Evolutionary conservation across 1,139 yeast genomes (phyloP).

Genomic region (Scheffersomyces lignicola): DNA sequence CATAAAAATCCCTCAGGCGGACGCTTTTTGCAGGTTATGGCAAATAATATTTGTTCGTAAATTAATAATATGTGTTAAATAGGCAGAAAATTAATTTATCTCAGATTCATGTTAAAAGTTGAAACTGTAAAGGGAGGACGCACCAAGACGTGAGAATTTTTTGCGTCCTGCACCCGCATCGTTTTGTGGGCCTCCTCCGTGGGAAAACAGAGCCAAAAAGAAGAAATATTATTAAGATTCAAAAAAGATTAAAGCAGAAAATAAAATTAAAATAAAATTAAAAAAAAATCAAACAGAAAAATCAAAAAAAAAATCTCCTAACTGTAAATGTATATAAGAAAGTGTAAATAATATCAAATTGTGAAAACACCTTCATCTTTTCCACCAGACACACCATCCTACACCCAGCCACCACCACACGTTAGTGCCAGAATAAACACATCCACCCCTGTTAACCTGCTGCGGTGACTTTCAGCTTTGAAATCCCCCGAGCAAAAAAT

Average conservation of each 20-base stretch:
- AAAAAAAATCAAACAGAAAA: neutral
- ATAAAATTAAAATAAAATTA: too few species aligned
- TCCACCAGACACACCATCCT: too few species aligned
- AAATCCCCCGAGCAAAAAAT: too few species aligned
- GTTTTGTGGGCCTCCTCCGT: too few species aligned
- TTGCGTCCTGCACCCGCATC: too few species aligned
- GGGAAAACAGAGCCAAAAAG: too few species aligned
- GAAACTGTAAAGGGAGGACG: neutral
- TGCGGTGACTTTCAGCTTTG: too few species aligned
- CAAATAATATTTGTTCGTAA: neutral
- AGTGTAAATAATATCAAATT: neutral
- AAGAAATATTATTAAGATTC: neutral
- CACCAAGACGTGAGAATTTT: too few species aligned
- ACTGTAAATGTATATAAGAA: conserved; percentile 1
- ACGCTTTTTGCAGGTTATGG: neutral
- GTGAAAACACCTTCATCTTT: too few species aligned
- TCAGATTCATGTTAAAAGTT: conserved; percentile 3
- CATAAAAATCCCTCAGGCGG: conserved; percentile 5
- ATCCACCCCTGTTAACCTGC: too few species aligned
- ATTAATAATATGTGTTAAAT: neutral
- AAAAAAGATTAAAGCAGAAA: neutral
- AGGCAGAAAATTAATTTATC: neutral
- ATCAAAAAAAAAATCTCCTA: neutral
- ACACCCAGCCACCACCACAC: too few species aligned
- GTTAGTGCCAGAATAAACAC: too few species aligned